Percentiles rank a stretch among this genome's conserved stretches.
phyloP scores from a whole-genome alignment of 495 filamentous ascomycete genomes.

The Penicillium macrosclerotiorum region DNA sequence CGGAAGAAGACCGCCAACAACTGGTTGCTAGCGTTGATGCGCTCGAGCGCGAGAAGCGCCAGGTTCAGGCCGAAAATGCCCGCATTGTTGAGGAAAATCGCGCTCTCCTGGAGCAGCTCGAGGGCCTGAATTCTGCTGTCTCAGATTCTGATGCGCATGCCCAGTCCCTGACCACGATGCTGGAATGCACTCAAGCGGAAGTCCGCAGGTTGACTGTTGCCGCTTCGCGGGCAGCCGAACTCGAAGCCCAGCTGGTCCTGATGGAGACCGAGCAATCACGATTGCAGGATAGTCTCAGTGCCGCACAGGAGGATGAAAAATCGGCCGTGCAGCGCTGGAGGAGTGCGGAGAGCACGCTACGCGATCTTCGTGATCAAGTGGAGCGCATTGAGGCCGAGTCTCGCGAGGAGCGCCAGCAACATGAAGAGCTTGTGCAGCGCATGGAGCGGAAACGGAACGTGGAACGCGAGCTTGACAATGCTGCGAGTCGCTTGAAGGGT shows the following conservation, averaged over 20 bases:
- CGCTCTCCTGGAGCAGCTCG: conserved; percentile 73
- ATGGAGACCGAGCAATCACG: conserved; percentile 78
- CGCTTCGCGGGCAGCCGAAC: conserved; percentile 66
- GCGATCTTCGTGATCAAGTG: conserved; percentile 77
- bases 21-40: conserved; percentile 68
- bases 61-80: conserved; percentile 71
- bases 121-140: conserved; percentile 72
- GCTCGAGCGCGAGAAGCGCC: conserved; percentile 73
- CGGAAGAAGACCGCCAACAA: conserved; percentile 73
- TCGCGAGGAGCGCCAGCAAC: conserved; percentile 75
- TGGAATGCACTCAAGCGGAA: conserved; percentile 74
- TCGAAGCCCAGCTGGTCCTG: conserved; percentile 73
- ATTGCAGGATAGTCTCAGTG: conserved; percentile 62
- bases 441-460: conserved; percentile 75
- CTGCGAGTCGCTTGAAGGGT: conserved; percentile 73
- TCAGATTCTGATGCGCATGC: conserved; percentile 73
- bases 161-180: conserved; percentile 63
- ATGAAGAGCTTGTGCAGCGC: conserved; percentile 74
- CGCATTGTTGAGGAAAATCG: conserved; percentile 77
- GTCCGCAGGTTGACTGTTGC: conserved; percentile 68
- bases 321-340: conserved; percentile 79
- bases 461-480: conserved; percentile 72
- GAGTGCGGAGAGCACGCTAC: conserved; percentile 71
- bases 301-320: conserved; percentile 67
- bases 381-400: conserved; percentile 87